Conservation (phyloP, 2,329 filamentous ascomycete genomes). For the Xylariomycetidae sp. region DNA sequence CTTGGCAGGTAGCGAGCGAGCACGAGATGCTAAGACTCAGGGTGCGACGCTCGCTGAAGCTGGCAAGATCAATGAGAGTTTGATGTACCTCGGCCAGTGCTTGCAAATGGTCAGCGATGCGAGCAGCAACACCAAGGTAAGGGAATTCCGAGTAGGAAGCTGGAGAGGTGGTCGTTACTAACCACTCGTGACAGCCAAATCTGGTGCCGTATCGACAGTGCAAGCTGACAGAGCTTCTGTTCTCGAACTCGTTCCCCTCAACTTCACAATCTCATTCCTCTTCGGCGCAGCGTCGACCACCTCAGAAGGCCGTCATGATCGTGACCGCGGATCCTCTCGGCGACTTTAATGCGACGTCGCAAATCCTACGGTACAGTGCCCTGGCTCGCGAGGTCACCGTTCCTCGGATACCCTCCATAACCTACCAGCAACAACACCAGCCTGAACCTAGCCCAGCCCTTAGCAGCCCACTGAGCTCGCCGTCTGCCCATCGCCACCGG, state of each 20-base stretch:
- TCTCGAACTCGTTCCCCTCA: slow-evolving; percentile 81
- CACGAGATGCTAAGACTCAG: slow-evolving; percentile 87
- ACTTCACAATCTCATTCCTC: slow-evolving; percentile 38
- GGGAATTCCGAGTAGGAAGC: slow-evolving; percentile 7
- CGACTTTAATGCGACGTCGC: slow-evolving; percentile 94
- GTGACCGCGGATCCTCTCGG: slow-evolving; percentile 89
- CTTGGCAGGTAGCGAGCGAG: slow-evolving; percentile 87
- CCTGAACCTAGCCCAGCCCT: slow-evolving; percentile 16
- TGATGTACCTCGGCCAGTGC: slow-evolving; percentile 98
- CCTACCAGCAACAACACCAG: slow-evolving; percentile 43
- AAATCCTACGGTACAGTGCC: slow-evolving; percentile 91
- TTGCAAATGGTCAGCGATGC: slow-evolving; percentile 89
- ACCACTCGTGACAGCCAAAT: slow-evolving; percentile 48
- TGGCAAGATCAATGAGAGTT: slow-evolving; percentile 94
- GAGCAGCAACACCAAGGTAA: slow-evolving; percentile 66
- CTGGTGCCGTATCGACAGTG: slow-evolving; percentile 76
- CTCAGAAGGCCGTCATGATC: slow-evolving; percentile 91
- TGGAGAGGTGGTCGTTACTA: slow-evolving; percentile 3
- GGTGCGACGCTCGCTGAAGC: slow-evolving; percentile 90
- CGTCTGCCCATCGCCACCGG: slow-evolving; percentile 27
- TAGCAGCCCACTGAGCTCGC: slow-evolving; percentile 22
- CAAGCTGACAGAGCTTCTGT: slow-evolving; percentile 78
- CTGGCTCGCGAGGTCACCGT: slow-evolving; percentile 90
- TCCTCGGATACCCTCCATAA: slow-evolving; percentile 78
- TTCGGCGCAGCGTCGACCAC: slow-evolving; percentile 49